Conservation (phyloP, 345 rosid species). For the Eucalyptus sp. region DNA sequence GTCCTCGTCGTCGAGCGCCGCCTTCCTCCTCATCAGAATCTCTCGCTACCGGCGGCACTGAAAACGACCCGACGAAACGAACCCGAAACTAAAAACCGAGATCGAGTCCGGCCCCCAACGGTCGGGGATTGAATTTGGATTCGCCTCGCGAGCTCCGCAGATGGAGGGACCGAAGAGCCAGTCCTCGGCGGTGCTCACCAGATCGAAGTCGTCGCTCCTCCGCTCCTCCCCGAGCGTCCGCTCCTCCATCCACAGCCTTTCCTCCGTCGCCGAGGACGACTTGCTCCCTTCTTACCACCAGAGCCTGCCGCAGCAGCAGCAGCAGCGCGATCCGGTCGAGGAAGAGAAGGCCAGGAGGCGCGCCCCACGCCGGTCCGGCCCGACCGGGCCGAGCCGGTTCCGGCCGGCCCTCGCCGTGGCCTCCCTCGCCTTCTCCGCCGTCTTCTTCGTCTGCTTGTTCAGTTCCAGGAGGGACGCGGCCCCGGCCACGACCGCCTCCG, state of each 20-base stretch:
- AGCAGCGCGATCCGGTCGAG: background rate
- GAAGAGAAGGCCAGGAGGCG: slow-evolving; percentile 23
- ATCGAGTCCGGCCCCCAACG: background rate
- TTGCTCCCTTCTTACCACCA: slow-evolving; percentile 11
- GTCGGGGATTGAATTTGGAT: background rate
- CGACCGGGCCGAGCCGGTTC: slow-evolving; percentile 41
- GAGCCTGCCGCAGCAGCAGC: background rate
- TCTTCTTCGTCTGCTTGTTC: slow-evolving; percentile 32
- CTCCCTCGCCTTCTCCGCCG: slow-evolving; percentile 33
- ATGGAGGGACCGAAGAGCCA: slow-evolving; percentile 64
- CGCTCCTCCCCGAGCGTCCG: slow-evolving; percentile 78
- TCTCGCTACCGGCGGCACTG: slow-evolving; percentile 34
- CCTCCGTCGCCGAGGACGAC: slow-evolving; percentile 53
- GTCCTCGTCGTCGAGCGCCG: background rate
- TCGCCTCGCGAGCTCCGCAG: background rate
- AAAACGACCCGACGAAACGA: background rate
- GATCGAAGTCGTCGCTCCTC: slow-evolving; percentile 77
- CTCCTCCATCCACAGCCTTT: slow-evolving; percentile 77
- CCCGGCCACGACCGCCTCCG: slow-evolving; percentile 34
- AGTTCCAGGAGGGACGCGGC: slow-evolving; percentile 46
- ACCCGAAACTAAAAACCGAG: background rate
- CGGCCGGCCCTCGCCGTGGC: slow-evolving; percentile 43
- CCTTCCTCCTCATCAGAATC: slow-evolving; percentile 23
- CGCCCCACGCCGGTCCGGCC: slow-evolving; percentile 6
- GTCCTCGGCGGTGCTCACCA: slow-evolving; percentile 51